Conservation (phyloP, 176 grass and related monocot genomes). For the Panicum miliaceum region DNA sequence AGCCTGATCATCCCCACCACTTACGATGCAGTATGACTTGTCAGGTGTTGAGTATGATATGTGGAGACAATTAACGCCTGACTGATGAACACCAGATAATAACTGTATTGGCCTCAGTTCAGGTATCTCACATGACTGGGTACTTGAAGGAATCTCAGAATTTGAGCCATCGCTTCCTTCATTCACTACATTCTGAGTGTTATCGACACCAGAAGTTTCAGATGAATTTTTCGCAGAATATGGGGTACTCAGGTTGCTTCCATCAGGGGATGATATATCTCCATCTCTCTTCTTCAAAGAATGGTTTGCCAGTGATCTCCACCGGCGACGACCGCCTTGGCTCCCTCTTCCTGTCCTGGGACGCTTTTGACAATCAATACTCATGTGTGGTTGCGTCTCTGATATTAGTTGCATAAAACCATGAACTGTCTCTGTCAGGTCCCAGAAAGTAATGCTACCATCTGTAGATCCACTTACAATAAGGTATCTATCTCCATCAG, state of each 20-base stretch:
- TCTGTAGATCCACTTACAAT: slow-evolving; percentile 80
- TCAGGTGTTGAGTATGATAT: slow-evolving; percentile 42
- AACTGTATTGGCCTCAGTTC: slow-evolving; percentile 60
- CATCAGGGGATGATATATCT: slow-evolving; percentile 11
- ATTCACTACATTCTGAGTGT: slow-evolving; percentile 1
- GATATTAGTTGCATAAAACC: slow-evolving; percentile 73
- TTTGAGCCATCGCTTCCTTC: slow-evolving; percentile 29
- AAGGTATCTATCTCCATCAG: slow-evolving; percentile 57
- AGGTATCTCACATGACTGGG: slow-evolving; percentile 40
- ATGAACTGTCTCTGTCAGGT: slow-evolving; percentile 70
- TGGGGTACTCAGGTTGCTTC: slow-evolving; percentile 21
- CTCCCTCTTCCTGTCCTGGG: slow-evolving; percentile 94
- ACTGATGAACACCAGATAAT: slow-evolving; percentile 72
- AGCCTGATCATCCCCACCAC: slow-evolving; percentile 89
- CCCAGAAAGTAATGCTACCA: slow-evolving; percentile 92
- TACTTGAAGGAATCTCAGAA: slow-evolving; percentile 29
- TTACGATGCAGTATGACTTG: slow-evolving; percentile 61
- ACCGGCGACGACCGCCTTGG: slow-evolving; percentile 71
- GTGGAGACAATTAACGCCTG: slow-evolving; percentile 88
- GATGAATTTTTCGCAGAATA: slow-evolving; percentile 19
- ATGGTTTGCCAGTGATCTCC: slow-evolving; percentile 63
- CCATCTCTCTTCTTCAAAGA: slow-evolving; percentile 42
- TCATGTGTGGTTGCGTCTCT: slow-evolving; percentile 68
- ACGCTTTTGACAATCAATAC: slow-evolving; percentile 69
- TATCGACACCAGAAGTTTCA: slow-evolving; percentile 14